A percentile compares a stretch with the other conserved stretches of the same genome.
Conservation (phyloP, 2,329 filamentous ascomycete genomes). For the Bipolaris zeicola region DNA sequence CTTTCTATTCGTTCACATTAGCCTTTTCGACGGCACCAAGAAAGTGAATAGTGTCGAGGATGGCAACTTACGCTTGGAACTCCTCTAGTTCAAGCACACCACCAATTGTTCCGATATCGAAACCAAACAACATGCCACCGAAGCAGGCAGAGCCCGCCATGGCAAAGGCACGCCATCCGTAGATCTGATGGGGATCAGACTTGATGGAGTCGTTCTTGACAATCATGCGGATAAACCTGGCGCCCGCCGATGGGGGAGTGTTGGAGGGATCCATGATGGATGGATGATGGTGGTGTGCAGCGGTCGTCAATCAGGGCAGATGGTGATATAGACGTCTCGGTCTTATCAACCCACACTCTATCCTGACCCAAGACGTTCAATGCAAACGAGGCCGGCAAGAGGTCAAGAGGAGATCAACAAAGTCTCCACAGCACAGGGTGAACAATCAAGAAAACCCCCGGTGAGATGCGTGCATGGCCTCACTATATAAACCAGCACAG, state of each 20-base stretch:
- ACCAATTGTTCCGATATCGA: conserved; percentile 70
- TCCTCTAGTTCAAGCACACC: conserved; percentile 67
- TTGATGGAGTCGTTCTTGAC: conserved; percentile 75
- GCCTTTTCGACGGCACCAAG: background rate
- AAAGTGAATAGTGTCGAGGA: background rate
- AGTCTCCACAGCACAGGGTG: conserved; percentile 25
- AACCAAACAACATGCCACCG: conserved; percentile 71
- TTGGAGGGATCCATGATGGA: conserved; percentile 13
- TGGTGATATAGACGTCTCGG: background rate
- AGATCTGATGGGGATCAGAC: conserved; percentile 68
- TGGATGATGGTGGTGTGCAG: background rate
- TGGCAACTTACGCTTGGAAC: conserved; percentile 58
- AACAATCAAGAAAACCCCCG: conserved; percentile 14
- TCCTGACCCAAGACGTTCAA: conserved; percentile 11
- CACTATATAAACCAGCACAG: conserved; percentile 34
- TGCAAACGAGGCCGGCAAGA: conserved; percentile 1
- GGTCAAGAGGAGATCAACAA: conserved; percentile 12
- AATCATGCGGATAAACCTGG: conserved; percentile 58
- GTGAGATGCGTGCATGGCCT: conserved; percentile 13
- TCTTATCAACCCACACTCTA: background rate
- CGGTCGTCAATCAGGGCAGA: background rate
- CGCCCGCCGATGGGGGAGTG: conserved; percentile 24
- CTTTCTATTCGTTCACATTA: conserved; percentile 48
- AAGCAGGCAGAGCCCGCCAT: conserved; percentile 71
- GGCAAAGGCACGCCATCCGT: conserved; percentile 71